Percentiles rank a stretch among this genome's conserved stretches.
Evolutionary conservation across 345 rosid species (phyloP).

Genomic region (Litchi chinensis): DNA sequence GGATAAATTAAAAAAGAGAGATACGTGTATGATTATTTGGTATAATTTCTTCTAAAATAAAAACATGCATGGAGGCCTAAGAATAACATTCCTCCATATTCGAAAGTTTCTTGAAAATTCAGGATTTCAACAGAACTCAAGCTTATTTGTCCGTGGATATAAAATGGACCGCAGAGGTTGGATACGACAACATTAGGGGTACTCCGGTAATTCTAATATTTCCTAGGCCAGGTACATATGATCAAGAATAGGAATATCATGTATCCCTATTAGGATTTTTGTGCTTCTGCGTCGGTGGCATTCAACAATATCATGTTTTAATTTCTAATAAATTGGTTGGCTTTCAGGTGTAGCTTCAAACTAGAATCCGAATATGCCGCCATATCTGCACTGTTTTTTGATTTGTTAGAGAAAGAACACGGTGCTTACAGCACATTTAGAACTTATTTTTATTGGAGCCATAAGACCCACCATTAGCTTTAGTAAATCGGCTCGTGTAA

Average conservation of each 20-base stretch:
- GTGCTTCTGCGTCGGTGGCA: not conserved
- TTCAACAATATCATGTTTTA: not conserved
- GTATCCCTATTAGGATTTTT: not conserved
- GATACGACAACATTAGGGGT: not conserved
- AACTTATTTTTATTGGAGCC: not conserved
- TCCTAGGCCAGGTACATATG: not conserved
- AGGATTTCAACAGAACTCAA: not conserved
- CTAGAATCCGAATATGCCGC: conserved; percentile 7
- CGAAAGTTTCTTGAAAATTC: not conserved
- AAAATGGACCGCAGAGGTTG: too few relatives aligned
- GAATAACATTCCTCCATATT: not conserved
- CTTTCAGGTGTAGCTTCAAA: not conserved
- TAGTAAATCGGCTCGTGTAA: not conserved
- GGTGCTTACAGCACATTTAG: conserved; percentile 4
- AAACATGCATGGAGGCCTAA: too few relatives aligned
- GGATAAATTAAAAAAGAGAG: too few relatives aligned
- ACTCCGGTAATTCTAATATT: not conserved
- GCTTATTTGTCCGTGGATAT: not conserved
- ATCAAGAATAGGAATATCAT: not conserved
- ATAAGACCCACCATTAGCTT: not conserved
- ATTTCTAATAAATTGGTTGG: not conserved
- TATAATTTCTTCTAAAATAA: too few relatives aligned
- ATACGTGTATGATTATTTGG: too few relatives aligned
- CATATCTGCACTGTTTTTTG: not conserved
- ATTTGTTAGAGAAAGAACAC: conserved; percentile 1